These are phyloP conservation scores for Diphasiastrum complanatum DNA, from an alignment of 83 land plant genomes.

Conservation along the genomic window DNA sequence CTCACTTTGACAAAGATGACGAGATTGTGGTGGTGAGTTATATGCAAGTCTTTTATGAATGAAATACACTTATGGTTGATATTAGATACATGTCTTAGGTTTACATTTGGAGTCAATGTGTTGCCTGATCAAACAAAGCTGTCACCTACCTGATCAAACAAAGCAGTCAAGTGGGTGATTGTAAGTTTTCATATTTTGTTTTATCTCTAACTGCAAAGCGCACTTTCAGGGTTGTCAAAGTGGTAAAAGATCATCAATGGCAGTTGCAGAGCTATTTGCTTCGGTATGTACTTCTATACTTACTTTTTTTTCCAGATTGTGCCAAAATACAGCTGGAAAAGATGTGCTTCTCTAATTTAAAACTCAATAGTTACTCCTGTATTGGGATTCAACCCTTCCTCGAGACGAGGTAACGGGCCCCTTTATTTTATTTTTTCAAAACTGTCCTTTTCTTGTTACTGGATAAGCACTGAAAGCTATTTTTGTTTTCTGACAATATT, in stretches of 20 bases:
- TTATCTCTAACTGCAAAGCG: background rate
- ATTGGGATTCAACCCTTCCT: too few species aligned
- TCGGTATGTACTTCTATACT: constrained; percentile 34
- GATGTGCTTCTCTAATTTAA: background rate
- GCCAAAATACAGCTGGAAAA: background rate
- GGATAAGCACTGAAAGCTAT: background rate
- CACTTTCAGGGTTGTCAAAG: constrained; percentile 55
- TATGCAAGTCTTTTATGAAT: background rate
- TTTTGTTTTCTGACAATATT: background rate
- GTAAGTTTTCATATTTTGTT: background rate
- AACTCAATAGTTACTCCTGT: too few species aligned
- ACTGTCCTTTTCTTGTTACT: background rate
- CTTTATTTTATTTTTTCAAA: too few species aligned
- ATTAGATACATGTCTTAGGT: background rate
- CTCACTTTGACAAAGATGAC: constrained; percentile 46
- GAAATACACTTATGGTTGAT: background rate
- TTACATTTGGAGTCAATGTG: background rate
- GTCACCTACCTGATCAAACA: background rate
- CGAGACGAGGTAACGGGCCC: too few species aligned
- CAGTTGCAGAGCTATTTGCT: constrained; percentile 50
- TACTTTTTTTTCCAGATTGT: background rate
- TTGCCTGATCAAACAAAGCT: background rate
- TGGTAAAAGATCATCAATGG: constrained; percentile 64
- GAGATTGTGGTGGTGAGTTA: constrained; percentile 49
- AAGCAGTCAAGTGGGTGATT: background rate